phyloP scores from a whole-genome alignment of 257 asterid genomes.

The Fraxinus quadrangulata region DNA sequence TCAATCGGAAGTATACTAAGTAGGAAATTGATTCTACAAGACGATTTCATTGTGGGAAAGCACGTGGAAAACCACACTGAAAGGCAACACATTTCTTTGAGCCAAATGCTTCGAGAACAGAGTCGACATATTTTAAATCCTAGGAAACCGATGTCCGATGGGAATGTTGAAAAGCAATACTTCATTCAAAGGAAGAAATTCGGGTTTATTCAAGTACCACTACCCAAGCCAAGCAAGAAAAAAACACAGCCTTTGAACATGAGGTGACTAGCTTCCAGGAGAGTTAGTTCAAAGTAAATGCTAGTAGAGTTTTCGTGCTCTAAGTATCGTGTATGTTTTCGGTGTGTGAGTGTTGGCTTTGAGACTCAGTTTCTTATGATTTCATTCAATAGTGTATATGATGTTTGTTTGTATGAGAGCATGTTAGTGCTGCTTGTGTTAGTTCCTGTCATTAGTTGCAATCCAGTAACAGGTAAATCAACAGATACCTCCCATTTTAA shows the following conservation, averaged over 20 bases:
- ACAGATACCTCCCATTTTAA: background rate
- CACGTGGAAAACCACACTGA: conserved; percentile 48
- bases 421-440: background rate
- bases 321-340: background rate
- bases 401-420: background rate
- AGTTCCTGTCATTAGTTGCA: background rate
- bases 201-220: conserved; percentile 82
- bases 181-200: conserved; percentile 77
- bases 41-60: conserved; percentile 48
- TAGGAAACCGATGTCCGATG: conserved; percentile 35
- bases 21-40: conserved; percentile 53
- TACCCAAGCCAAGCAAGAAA: conserved; percentile 68
- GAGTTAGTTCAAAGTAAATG: conserved; percentile 21
- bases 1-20: conserved; percentile 63
- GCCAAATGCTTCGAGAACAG: conserved; percentile 84
- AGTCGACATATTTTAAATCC: conserved; percentile 66
- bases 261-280: conserved; percentile 26
- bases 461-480: background rate
- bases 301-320: background rate
- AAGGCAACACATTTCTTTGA: conserved; percentile 60
- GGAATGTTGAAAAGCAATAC: conserved; percentile 51
- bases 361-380: background rate
- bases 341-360: background rate
- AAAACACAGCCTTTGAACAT: conserved; percentile 44
- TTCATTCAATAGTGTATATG: background rate